Evolutionary conservation across 495 filamentous ascomycete genomes (phyloP).

Genomic region (Penicillium crystallinum): DNA sequence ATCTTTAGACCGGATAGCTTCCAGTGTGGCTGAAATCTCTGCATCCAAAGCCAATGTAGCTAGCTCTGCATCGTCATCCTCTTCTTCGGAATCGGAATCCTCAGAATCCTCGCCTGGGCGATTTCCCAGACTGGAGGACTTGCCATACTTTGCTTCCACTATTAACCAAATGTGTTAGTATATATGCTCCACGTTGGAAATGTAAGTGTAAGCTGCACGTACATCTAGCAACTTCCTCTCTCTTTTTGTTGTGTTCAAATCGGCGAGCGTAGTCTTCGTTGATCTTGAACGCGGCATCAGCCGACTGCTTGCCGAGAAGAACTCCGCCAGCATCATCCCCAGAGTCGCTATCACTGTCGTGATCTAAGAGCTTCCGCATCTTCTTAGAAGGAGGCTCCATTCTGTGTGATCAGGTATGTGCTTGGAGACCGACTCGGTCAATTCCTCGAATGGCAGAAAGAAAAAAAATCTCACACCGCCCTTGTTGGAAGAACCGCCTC

Average conservation of each 20-base stretch:
- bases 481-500: constrained; percentile 9
- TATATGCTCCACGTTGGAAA: not conserved
- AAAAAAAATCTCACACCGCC: constrained; percentile 32
- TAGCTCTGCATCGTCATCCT: constrained; percentile 85
- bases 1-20: constrained; percentile 84
- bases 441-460: constrained; percentile 19
- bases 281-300: constrained; percentile 60
- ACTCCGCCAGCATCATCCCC: constrained; percentile 48
- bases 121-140: constrained; percentile 32
- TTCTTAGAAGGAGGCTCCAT: constrained; percentile 48
- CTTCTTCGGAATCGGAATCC: constrained; percentile 61
- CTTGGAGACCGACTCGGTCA: constrained; percentile 4
- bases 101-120: constrained; percentile 21
- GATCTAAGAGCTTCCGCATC: constrained; percentile 41
- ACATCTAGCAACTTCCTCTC: constrained; percentile 82
- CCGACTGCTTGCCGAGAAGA: constrained; percentile 26
- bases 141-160: constrained; percentile 87
- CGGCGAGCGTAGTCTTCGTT: constrained; percentile 85
- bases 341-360: constrained; percentile 53
- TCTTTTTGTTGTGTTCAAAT: constrained; percentile 95
- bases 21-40: constrained; percentile 78
- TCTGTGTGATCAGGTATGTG: not conserved
- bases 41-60: constrained; percentile 76
- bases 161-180: not conserved
- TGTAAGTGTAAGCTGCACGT: constrained; percentile 28